These are phyloP conservation scores for Penicillium samsonianum DNA, from an alignment of 495 filamentous ascomycete genomes.

Conservation along the genomic window DNA sequence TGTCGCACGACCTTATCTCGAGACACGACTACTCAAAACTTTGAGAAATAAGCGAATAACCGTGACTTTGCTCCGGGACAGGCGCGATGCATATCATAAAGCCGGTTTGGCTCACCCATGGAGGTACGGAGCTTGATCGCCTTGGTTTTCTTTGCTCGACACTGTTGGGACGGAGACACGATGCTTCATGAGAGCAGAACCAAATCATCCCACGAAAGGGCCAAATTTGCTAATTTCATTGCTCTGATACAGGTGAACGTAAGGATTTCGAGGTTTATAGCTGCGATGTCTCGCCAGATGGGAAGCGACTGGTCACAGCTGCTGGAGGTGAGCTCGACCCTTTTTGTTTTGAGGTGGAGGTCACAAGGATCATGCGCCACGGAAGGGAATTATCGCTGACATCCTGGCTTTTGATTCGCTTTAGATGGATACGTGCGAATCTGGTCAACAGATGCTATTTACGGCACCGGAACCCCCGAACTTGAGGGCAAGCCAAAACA, in stretches of 20 bases:
- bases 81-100: slow-evolving; percentile 83
- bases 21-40: not conserved
- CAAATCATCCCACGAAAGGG: not conserved
- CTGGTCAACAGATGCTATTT: slow-evolving; percentile 94
- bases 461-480: slow-evolving; percentile 67
- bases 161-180: not conserved
- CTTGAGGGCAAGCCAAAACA: slow-evolving; percentile 80
- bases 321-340: slow-evolving; percentile 69
- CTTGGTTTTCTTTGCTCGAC: slow-evolving; percentile 19
- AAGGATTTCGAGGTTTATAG: slow-evolving; percentile 98
- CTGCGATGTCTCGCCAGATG: slow-evolving; percentile 95
- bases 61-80: slow-evolving; percentile 7
- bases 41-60: slow-evolving; percentile 5
- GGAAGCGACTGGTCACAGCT: slow-evolving; percentile 84
- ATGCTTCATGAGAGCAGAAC: not conserved
- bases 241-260: slow-evolving; percentile 68
- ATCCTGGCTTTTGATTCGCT: slow-evolving; percentile 11
- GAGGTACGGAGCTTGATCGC: slow-evolving; percentile 55
- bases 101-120: slow-evolving; percentile 90
- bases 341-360: not conserved
- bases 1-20: not conserved
- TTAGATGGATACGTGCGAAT: slow-evolving; percentile 94
- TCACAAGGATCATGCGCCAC: not conserved
- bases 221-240: slow-evolving; percentile 6
- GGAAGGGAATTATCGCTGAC: slow-evolving; percentile 14